Evolutionary conservation across 2,329 filamentous ascomycete genomes (phyloP).

Genomic region (Trichoderma lentiforme): DNA sequence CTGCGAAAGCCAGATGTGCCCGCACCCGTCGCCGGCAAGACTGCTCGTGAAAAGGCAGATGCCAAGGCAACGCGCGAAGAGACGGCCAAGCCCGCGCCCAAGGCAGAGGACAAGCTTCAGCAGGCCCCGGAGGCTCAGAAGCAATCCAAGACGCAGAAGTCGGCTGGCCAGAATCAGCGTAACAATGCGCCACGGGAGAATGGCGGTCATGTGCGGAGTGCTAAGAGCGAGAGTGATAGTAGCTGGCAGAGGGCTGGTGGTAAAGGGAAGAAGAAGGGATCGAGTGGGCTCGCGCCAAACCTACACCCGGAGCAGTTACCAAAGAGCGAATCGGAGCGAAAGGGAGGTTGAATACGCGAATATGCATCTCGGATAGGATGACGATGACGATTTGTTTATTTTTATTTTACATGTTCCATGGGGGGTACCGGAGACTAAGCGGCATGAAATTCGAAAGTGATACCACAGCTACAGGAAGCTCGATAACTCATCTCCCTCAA

Average conservation of each 20-base stretch:
- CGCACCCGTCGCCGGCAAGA: slow-evolving; percentile 21
- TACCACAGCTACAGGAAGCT: not conserved
- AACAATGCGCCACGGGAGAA: slow-evolving; percentile 46
- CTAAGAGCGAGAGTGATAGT: slow-evolving; percentile 53
- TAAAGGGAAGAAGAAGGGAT: slow-evolving; percentile 43
- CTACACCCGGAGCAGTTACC: slow-evolving; percentile 52
- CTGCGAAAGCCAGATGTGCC: slow-evolving; percentile 52
- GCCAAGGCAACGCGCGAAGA: slow-evolving; percentile 23
- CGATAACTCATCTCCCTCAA: not conserved
- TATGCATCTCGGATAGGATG: not conserved
- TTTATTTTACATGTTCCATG: not conserved
- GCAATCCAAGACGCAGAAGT: slow-evolving; percentile 17
- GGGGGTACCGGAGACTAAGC: not conserved
- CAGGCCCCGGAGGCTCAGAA: slow-evolving; percentile 27
- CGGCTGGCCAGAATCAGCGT: slow-evolving; percentile 29
- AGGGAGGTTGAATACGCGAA: slow-evolving; percentile 52
- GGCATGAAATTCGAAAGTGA: not conserved
- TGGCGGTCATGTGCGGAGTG: slow-evolving; percentile 52
- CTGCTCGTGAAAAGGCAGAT: slow-evolving; percentile 16
- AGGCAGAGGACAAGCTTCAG: slow-evolving; percentile 15
- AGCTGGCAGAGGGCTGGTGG: slow-evolving; percentile 58
- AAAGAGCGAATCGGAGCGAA: slow-evolving; percentile 58
- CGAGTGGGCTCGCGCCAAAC: slow-evolving; percentile 28
- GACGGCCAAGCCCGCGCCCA: slow-evolving; percentile 20
- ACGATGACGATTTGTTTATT: not conserved